phyloP scores from a whole-genome alignment of 371 early-diverging fungal genomes.

The Apophysomyces sp. region DNA sequence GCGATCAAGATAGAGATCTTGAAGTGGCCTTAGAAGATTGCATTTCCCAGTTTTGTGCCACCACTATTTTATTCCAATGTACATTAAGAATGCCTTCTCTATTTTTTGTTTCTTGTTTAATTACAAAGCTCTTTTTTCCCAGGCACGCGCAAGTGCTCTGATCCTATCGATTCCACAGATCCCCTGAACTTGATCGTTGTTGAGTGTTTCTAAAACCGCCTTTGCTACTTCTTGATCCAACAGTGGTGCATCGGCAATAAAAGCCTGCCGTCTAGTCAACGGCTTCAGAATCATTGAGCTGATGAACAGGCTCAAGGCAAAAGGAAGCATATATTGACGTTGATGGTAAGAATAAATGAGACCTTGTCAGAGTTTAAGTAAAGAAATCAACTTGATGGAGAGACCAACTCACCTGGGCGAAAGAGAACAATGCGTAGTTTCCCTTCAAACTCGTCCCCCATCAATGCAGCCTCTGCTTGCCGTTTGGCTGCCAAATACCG shows the following conservation, averaged over 20 bases:
- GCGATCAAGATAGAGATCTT: constrained; percentile 42
- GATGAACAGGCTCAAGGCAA: constrained; percentile 20
- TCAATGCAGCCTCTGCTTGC: constrained; percentile 22
- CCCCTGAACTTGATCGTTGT: constrained; percentile 18
- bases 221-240: constrained; percentile 20
- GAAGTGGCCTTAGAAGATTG: constrained; percentile 51
- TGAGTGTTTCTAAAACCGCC: constrained; percentile 22
- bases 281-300: constrained; percentile 25
- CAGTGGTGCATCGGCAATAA: constrained; percentile 27
- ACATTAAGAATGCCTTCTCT: too few species aligned
- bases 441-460: constrained; percentile 16
- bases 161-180: constrained; percentile 22
- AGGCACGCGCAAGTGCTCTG: constrained; percentile 17
- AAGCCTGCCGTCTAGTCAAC: constrained; percentile 6
- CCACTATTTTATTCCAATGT: too few species aligned
- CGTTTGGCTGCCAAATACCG: constrained; percentile 23
- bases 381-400: neutral
- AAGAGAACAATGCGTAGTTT: constrained; percentile 21
- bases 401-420: constrained; percentile 21
- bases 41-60: too few species aligned
- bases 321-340: constrained; percentile 20
- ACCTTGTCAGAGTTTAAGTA: constrained; percentile 7
- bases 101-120: constrained; percentile 5
- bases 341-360: constrained; percentile 25
- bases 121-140: constrained; percentile 13